Conservation (phyloP, 2,329 filamentous ascomycete species). For the Paramyrothecium roridum region DNA sequence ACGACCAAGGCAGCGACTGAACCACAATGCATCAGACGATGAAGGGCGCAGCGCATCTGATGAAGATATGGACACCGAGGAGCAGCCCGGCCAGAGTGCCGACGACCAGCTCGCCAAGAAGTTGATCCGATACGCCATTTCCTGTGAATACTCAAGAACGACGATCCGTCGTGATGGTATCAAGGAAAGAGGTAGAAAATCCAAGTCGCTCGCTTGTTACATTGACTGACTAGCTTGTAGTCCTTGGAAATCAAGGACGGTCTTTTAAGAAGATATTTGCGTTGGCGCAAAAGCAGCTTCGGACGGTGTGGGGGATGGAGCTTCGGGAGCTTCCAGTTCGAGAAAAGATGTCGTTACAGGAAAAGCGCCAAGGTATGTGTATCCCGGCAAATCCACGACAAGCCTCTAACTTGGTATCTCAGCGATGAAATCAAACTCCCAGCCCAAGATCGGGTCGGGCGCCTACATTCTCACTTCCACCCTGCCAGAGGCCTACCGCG, state of each 20-base stretch:
- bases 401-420: slow-evolving; percentile 9
- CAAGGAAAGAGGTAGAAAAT: slow-evolving; percentile 53
- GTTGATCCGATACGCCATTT: slow-evolving; percentile 64
- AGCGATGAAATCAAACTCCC: slow-evolving; percentile 42
- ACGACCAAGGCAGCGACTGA: slow-evolving; percentile 26
- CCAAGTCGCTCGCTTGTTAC: not conserved
- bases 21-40: slow-evolving; percentile 23
- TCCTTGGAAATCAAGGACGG: slow-evolving; percentile 67
- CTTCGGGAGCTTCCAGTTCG: slow-evolving; percentile 76
- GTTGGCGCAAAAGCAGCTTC: slow-evolving; percentile 69
- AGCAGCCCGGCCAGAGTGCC: slow-evolving; percentile 29
- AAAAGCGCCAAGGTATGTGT: slow-evolving; percentile 66
- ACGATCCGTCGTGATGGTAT: slow-evolving; percentile 61
- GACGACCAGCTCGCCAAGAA: slow-evolving; percentile 59
- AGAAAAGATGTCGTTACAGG: slow-evolving; percentile 78
- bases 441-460: slow-evolving; percentile 58
- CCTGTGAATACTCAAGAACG: slow-evolving; percentile 61
- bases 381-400: not conserved
- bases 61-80: slow-evolving; percentile 30
- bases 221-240: slow-evolving; percentile 33
- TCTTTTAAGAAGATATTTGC: slow-evolving; percentile 77
- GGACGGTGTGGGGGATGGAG: slow-evolving; percentile 83
- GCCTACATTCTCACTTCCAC: slow-evolving; percentile 75
- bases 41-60: slow-evolving; percentile 31
- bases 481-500: slow-evolving; percentile 66